Conservation (phyloP, 2,329 filamentous ascomycete genomes). For the Aspergillus sp. region DNA sequence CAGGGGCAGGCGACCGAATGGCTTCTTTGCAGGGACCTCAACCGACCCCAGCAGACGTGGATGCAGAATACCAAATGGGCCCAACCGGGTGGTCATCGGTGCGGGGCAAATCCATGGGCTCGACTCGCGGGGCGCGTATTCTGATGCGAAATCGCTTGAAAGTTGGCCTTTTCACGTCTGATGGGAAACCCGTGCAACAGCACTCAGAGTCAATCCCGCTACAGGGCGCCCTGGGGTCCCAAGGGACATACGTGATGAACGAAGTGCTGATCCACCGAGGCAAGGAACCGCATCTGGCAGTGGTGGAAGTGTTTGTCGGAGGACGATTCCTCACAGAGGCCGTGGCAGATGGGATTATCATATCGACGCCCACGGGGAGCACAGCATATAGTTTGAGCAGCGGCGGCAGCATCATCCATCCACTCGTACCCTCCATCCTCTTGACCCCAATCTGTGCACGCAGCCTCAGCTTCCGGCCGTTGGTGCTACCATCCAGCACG, state of each 20-base stretch:
- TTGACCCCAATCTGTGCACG: conserved; percentile 92
- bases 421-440: conserved; percentile 76
- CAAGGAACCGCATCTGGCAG: conserved; percentile 77
- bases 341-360: conserved; percentile 88
- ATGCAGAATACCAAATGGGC: conserved; percentile 20
- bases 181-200: conserved; percentile 45
- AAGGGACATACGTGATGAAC: conserved; percentile 69
- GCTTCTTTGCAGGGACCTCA: conserved; percentile 37
- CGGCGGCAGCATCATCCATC: conserved; percentile 89
- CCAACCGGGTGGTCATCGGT: conserved; percentile 61
- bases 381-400: conserved; percentile 93
- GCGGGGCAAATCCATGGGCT: conserved; percentile 73
- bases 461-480: conserved; percentile 80
- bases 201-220: conserved; percentile 37
- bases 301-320: conserved; percentile 86
- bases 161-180: conserved; percentile 70
- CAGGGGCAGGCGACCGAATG: conserved; percentile 42
- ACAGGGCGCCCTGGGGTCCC: conserved; percentile 23
- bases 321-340: conserved; percentile 86
- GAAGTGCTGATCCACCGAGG: conserved; percentile 92
- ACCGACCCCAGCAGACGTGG: conserved; percentile 18
- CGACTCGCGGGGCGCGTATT: conserved; percentile 65
- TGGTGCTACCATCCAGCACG: conserved; percentile 80
- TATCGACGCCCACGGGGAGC: conserved; percentile 87
- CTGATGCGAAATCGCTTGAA: conserved; percentile 79